A percentile compares a stretch with the other conserved stretches of the same genome.
phyloP scores from a whole-genome alignment of 2,329 filamentous ascomycete genomes.

The Blumeriella jaapii region DNA sequence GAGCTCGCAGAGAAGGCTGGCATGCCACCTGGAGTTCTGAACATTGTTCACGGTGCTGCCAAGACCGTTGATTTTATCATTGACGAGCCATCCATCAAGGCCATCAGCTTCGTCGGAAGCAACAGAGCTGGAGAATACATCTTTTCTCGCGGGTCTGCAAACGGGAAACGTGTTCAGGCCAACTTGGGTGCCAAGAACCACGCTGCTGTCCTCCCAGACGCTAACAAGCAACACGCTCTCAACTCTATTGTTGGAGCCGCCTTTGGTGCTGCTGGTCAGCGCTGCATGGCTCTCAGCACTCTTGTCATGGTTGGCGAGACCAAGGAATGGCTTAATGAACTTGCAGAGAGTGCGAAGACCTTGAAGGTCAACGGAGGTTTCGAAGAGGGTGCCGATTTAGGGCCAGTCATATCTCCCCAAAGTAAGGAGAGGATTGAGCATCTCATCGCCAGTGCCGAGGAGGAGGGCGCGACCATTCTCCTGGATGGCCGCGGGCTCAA shows the following conservation, averaged over 20 bases:
- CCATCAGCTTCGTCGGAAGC: conserved; percentile 74
- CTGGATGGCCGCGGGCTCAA: conserved; percentile 67
- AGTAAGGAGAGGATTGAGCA: conserved; percentile 69
- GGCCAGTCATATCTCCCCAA: conserved; percentile 70
- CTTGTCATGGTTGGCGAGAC: conserved; percentile 77
- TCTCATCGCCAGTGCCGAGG: conserved; percentile 64
- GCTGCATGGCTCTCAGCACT: conserved; percentile 79
- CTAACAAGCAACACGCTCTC: conserved; percentile 81
- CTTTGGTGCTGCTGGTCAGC: conserved; percentile 74
- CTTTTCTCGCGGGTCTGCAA: conserved; percentile 64
- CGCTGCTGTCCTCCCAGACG: conserved; percentile 71
- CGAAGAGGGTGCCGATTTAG: conserved; percentile 67
- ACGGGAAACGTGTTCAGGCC: conserved; percentile 80
- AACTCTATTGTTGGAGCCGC: conserved; percentile 77
- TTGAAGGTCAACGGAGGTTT: conserved; percentile 73
- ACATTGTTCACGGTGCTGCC: conserved; percentile 71
- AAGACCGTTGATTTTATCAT: conserved; percentile 78
- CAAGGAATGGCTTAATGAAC: conserved; percentile 68
- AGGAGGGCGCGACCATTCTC: conserved; percentile 72
- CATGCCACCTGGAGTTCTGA: conserved; percentile 72
- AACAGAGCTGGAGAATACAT: conserved; percentile 89
- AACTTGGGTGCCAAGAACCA: conserved; percentile 87
- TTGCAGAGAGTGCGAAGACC: conserved; percentile 62
- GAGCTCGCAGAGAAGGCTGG: conserved; percentile 71
- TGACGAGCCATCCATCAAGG: conserved; percentile 76